Evolutionary conservation across 2,329 filamentous ascomycete genomes (phyloP), one percentile per base, ranked within the genome.

Genomic region (Nemania abortiva): DNA sequence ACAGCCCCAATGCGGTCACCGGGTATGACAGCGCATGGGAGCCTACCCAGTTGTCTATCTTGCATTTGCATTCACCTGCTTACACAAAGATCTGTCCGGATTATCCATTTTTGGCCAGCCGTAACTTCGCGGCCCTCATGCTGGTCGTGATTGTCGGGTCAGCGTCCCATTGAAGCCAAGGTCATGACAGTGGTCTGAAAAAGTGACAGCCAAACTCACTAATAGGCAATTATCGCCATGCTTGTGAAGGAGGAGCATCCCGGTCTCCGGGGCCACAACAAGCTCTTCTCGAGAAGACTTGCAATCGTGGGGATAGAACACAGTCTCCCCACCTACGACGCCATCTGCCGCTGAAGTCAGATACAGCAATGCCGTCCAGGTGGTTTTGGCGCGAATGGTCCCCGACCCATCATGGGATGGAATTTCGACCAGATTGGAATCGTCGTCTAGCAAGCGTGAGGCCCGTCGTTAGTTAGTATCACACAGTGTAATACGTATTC

Each of bases 351-450:
- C 84, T 0, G 91, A 93, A 0, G 92, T 96, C 63, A 98, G 86
- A 77, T 98, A 98, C 42, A 98, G 87, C 0, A 98, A 85, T 5
- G 97, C 84, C 0, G 95, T 98, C 94, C 95, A 98, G 0, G 94
- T 98, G 5, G 95, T 98, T 75, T 87, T 90, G 22, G 87, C 90
- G 24, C 84, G 83, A 11, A 81, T 80, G n/a, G 58, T 70, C 9
- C 78, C 79, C 31, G 79, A 77, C 11, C 73, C 76, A 31, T 57
- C 63, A 22, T 63, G 56, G 34, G 84, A 81, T 1, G 84, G 83
- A 53, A 96, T 82, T 0, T 82, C 86, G 29, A 98, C 81, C 63
- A 87, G 85, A 78, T 97, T 97, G 60, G 89, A 92, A 76, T 98
- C 95, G 80, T 98, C 95, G 76, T 97, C 93, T 96, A 75, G 18